These are phyloP conservation scores for Atkinsonella hypoxylon DNA, from an alignment of 2,329 filamentous ascomycete species.

Conservation along the genomic window DNA sequence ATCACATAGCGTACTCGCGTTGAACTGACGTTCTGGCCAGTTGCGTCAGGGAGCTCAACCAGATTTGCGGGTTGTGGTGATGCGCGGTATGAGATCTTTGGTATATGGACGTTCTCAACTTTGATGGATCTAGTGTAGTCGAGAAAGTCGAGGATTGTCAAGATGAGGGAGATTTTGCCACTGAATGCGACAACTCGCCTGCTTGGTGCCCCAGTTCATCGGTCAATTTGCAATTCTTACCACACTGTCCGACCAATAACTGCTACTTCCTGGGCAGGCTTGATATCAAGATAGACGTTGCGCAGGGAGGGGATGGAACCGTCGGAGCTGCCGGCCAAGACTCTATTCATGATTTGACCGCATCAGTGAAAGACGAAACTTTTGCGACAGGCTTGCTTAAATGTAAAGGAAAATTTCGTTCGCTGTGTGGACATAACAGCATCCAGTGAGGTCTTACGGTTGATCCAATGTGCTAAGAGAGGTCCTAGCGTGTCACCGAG, in stretches of 20 bases:
- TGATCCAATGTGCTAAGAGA: not conserved
- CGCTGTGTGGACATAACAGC: not conserved
- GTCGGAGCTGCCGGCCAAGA: not conserved
- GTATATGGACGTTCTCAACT: conserved; percentile 18
- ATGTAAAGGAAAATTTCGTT: not conserved
- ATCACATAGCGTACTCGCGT: no score
- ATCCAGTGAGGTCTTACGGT: not conserved
- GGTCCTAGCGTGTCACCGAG: not conserved
- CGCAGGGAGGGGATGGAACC: not conserved
- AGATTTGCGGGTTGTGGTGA: conserved; percentile 19
- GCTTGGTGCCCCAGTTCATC: not conserved
- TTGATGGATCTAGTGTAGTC: conserved; percentile 1
- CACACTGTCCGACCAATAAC: conserved; percentile 11
- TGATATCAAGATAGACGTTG: conserved; percentile 6
- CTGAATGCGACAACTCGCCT: not conserved
- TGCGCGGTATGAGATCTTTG: conserved; percentile 14
- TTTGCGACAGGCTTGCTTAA: not conserved
- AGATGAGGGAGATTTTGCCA: conserved; percentile 13
- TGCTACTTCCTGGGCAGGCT: conserved; percentile 10
- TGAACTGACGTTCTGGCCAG: conserved; percentile 1
- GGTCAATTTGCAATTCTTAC: not conserved
- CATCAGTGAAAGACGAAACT: not conserved
- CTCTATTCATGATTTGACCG: not conserved
- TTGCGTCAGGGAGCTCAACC: conserved; percentile 6
- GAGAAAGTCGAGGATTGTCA: not conserved